Base-by-base conservation (phyloP, 345 rosid species). In the Cardamine occulta region DNA sequence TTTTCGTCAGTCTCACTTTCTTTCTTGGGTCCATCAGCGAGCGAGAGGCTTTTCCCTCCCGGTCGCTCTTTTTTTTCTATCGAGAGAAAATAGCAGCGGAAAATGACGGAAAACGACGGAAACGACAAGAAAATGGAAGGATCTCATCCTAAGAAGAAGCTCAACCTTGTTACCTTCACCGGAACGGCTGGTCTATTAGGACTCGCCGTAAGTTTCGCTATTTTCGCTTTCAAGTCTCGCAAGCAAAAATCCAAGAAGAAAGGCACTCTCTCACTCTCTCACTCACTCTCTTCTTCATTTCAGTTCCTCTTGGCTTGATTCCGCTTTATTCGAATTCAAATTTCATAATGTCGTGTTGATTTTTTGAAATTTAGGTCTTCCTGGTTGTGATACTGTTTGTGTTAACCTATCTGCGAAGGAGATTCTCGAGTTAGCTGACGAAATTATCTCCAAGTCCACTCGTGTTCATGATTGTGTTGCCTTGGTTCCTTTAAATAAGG, bases 401-500 rank as follows among this genome's bases (percentile, higher is more conserved):
- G 80, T 87, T 51, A 82, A 84, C 73, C 86, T 94, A 70, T 86
- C 92, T 42, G 89, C 95, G 28, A 74, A 75, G 23, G 97, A 87
- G 73, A 90, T 94, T 83, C 79, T 87, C 65, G 89, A 86, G 28
- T 73, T 91, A 62, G 89, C 88, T 45, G 91, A 88, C 64, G 82
- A 80, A 70, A 79, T 94, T 1, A 81, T 90, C 11, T 79, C 86
- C 15, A 85, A 81, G 80, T 94, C 97, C 11, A 89, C 85, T 69
- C 80, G 74, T 76, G 91, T 94, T 74, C 91, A 90, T 71, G 90
- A 88, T 62, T 74, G 78, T 2, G 91, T 90, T 35, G 96, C 97
- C 60, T 90, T 87, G 26, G 86, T 91, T 81, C 88, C 97, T 35
- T 81, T 90, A 5, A 90, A 90, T 65, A 89, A 88, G 92, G 99